Conservation (phyloP, 371 early-diverging fungal genomes). For the Syncephalastrum contaminatum region DNA sequence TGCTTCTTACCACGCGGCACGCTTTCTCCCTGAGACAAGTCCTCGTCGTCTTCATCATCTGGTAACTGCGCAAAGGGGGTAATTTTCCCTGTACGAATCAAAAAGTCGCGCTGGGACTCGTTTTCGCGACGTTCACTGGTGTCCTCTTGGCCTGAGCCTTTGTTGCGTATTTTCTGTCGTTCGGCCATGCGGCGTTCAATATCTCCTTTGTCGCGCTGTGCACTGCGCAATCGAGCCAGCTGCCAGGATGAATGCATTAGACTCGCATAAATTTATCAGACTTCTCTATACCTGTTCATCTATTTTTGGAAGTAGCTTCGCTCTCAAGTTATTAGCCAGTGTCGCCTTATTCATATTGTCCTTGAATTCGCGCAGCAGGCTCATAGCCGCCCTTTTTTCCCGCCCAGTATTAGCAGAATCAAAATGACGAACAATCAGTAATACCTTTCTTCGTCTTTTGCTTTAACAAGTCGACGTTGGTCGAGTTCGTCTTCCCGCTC, state of each 20-base stretch:
- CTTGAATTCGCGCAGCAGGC: too few relatives aligned
- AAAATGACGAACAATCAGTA: too few relatives aligned
- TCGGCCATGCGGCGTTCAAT: constrained; percentile 45
- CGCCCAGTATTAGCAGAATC: too few relatives aligned
- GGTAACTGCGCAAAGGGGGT: constrained; percentile 66
- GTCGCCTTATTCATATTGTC: constrained; percentile 24
- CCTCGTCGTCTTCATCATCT: constrained; percentile 21
- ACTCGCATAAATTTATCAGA: neutral
- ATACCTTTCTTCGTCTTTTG: constrained; percentile 5
- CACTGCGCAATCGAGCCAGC: constrained; percentile 34
- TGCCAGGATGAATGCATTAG: neutral
- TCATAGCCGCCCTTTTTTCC: too few relatives aligned
- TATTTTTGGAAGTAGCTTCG: constrained; percentile 23
- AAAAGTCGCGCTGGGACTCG: constrained; percentile 63
- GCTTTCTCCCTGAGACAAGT: too few relatives aligned
- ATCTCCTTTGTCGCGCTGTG: constrained; percentile 44
- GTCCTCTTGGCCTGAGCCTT: constrained; percentile 10
- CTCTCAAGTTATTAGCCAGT: constrained; percentile 5
- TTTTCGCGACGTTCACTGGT: constrained; percentile 22
- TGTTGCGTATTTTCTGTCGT: constrained; percentile 17
- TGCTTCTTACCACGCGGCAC: neutral
- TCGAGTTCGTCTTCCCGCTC: constrained; percentile 58
- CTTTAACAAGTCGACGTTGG: constrained; percentile 52
- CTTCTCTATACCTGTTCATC: constrained; percentile 27
- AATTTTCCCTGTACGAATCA: constrained; percentile 77